Conservation (phyloP, 2,329 filamentous ascomycete species). For the Claviceps arundinis region DNA sequence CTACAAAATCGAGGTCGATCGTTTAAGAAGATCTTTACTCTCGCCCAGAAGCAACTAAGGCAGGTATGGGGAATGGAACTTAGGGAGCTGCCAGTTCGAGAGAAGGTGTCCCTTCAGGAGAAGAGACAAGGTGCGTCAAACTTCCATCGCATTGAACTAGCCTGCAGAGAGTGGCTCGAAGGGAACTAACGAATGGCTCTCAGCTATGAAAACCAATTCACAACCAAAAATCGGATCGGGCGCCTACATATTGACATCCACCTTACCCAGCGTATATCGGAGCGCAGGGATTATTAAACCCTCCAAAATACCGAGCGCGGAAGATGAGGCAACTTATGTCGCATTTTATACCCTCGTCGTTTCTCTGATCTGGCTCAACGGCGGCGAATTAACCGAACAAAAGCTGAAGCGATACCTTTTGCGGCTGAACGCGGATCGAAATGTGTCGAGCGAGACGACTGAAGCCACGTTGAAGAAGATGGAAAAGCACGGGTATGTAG, state of each 20-base stretch:
- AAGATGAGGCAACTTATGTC: conserved; percentile 65
- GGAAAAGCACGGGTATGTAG: conserved; percentile 70
- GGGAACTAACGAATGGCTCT: not conserved
- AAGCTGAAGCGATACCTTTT: conserved; percentile 66
- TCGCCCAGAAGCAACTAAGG: conserved; percentile 59
- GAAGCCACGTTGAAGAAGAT: conserved; percentile 63
- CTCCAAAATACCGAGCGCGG: conserved; percentile 48
- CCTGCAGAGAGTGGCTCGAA: no score
- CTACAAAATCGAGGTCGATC: conserved; percentile 55
- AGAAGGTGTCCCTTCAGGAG: conserved; percentile 70
- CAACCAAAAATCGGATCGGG: conserved; percentile 47
- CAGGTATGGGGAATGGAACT: conserved; percentile 85
- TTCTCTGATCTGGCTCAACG: conserved; percentile 60
- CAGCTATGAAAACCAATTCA: conserved; percentile 31
- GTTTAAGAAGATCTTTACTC: conserved; percentile 66
- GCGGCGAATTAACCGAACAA: conserved; percentile 60
- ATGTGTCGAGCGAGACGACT: conserved; percentile 62
- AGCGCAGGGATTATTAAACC: conserved; percentile 54
- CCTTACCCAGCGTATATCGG: conserved; percentile 55
- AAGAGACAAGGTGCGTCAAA: conserved; percentile 52
- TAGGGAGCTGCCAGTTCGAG: conserved; percentile 65
- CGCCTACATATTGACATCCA: conserved; percentile 65
- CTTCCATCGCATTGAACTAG: not conserved
- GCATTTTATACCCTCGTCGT: conserved; percentile 73
- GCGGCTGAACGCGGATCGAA: conserved; percentile 61